A percentile compares a stretch with the other conserved stretches of the same genome.
Conservation (phyloP, 163 green algal species). For the Prototheca cutis region DNA sequence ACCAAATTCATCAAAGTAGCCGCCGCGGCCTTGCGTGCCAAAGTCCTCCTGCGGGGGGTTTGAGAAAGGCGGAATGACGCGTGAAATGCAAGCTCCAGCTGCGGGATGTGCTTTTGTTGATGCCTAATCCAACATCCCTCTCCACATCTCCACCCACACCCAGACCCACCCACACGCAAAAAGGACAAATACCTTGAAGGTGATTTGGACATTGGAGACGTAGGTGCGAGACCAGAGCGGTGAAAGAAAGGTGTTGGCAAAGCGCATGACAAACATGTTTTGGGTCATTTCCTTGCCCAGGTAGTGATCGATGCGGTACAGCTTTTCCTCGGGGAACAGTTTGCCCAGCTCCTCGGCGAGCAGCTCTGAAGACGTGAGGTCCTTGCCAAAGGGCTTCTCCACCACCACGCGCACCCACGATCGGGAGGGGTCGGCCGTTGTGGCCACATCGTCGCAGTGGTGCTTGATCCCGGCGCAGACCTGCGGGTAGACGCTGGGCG, state of each 20-base stretch:
- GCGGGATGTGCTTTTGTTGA: too few relatives aligned
- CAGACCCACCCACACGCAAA: background rate
- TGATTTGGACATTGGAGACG: conserved; percentile 78
- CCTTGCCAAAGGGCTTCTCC: conserved; percentile 95
- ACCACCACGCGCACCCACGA: conserved; percentile 69
- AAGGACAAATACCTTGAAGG: conserved; percentile 31
- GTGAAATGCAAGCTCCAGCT: too few relatives aligned
- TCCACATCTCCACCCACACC: conserved; percentile 3
- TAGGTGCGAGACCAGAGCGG: conserved; percentile 81
- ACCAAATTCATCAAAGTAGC: conserved; percentile 93
- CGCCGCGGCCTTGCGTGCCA: conserved; percentile 79
- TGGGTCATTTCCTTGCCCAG: conserved; percentile 78
- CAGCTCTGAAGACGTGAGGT: conserved; percentile 70
- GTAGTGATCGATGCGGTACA: conserved; percentile 99
- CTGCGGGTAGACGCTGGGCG: conserved; percentile 83
- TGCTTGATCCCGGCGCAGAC: conserved; percentile 38
- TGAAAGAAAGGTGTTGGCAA: conserved; percentile 83
- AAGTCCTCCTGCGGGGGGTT: conserved; percentile 88
- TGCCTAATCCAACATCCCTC: too few relatives aligned
- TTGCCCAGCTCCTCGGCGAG: conserved; percentile 59
- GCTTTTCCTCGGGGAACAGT: conserved; percentile 78
- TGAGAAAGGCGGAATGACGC: too few relatives aligned
- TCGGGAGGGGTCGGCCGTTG: background rate
- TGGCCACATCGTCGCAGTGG: conserved; percentile 9
- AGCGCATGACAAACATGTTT: conserved; percentile 90